Evolutionary conservation across 1,284 basidiomycete genomes (phyloP).

Genomic region (Pseudozyma flocculosa): DNA sequence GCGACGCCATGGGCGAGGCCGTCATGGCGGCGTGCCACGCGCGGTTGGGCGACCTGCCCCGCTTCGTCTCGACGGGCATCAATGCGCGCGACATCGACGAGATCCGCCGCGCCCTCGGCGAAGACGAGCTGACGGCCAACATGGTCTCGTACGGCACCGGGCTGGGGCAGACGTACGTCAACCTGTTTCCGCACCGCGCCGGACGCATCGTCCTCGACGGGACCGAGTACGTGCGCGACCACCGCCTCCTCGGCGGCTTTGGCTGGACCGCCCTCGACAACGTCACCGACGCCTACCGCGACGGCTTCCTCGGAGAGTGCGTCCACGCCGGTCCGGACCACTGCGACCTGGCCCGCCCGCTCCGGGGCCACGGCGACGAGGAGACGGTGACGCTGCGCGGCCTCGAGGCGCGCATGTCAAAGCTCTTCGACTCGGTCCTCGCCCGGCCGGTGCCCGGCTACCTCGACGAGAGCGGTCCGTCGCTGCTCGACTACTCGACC

Average conservation of each 20-base stretch:
- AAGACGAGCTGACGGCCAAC: slow-evolving; percentile 16
- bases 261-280: slow-evolving; percentile 28
- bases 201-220: slow-evolving; percentile 28
- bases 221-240: slow-evolving; percentile 25
- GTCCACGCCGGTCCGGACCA: slow-evolving; percentile 17
- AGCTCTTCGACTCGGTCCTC: slow-evolving; percentile 11
- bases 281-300: slow-evolving; percentile 24
- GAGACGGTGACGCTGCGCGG: background rate
- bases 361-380: background rate
- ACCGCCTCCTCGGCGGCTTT: slow-evolving; percentile 16
- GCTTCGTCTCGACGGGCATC: slow-evolving; percentile 27
- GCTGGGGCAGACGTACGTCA: slow-evolving; percentile 26
- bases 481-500: slow-evolving; percentile 21
- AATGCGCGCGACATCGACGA: slow-evolving; percentile 26
- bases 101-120: slow-evolving; percentile 22
- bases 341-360: slow-evolving; percentile 20
- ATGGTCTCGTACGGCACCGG: slow-evolving; percentile 35
- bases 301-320: slow-evolving; percentile 34
- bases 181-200: slow-evolving; percentile 26
- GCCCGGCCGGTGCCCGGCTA: slow-evolving; percentile 14
- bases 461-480: slow-evolving; percentile 9
- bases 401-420: slow-evolving; percentile 4
- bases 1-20: slow-evolving; percentile 18
- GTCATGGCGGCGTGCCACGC: slow-evolving; percentile 13
- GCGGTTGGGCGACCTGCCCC: slow-evolving; percentile 15